These are phyloP conservation scores for Cutaneotrichosporon cutaneum DNA, from an alignment of 1,284 basidiomycete species.

Conservation along the genomic window DNA sequence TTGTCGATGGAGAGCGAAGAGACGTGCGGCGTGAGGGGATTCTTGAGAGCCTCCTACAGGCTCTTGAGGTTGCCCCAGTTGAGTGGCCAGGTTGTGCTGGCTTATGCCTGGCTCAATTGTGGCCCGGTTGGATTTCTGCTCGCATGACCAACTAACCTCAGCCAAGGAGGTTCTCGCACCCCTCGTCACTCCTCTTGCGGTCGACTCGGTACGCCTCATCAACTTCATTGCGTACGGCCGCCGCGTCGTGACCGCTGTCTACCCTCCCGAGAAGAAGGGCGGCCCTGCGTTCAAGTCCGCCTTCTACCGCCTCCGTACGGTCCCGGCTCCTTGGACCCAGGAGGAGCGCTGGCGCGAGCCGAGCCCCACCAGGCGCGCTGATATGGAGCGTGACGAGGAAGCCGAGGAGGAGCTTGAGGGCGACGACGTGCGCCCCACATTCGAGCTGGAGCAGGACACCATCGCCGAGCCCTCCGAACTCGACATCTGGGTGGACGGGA, in stretches of 20 bases:
- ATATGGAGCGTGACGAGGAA: conserved; percentile 9
- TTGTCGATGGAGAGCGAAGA: no score
- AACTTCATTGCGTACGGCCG: conserved; percentile 37
- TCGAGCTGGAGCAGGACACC: conserved; percentile 32
- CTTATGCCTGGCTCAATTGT: neutral
- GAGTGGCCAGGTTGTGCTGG: neutral
- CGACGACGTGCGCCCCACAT: neutral
- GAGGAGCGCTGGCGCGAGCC: conserved; percentile 35
- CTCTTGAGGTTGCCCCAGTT: no score
- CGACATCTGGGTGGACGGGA: conserved; percentile 31
- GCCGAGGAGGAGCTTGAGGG: conserved; percentile 10
- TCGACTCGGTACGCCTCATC: conserved; percentile 12
- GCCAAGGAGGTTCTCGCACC: conserved; percentile 4
- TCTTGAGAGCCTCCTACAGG: no score
- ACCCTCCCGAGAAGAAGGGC: conserved; percentile 11
- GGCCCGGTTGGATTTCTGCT: no score
- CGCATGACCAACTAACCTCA: no score
- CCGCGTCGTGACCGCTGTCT: conserved; percentile 29
- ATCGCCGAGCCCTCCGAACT: conserved; percentile 29
- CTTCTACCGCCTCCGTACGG: conserved; percentile 34
- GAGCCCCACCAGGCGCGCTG: neutral
- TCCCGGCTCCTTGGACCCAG: conserved; percentile 35
- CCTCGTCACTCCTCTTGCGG: neutral
- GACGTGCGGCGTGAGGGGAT: no score
- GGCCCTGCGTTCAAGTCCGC: conserved; percentile 18